Evolutionary conservation across 306 rosid genomes (phyloP), one percentile per base, ranked within the genome.

Genomic region (Hippophae rhamnoides): DNA sequence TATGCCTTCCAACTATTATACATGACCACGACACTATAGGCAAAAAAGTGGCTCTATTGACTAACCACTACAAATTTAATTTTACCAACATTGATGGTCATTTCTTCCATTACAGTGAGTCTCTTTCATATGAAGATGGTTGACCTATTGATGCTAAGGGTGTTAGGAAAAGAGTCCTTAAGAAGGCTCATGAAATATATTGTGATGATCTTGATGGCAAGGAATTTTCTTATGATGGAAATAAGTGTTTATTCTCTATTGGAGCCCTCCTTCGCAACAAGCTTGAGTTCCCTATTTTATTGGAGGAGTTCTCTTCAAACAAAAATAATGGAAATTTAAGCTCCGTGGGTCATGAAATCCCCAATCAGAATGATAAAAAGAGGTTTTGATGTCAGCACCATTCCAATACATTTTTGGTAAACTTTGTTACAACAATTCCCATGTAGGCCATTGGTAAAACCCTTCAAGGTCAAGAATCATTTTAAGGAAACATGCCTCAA

Each of bases 171-270:
- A 85, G 73, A 38, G 82, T 92, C 5, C 61, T 92, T 0, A 96
- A 86, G 44, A 80, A 73, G 65, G 86, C 88, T 23, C 87, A 88
- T 54, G 88, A 86, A 43, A 92, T 96, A 0, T 92, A 92, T 59
- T 63, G 56, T n/a, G 63, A 81, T 6, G 93, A 85, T 64, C 55
- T 92, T 48, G 81, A 78, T 23, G 96, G 92, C 14, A 92, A 88
- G 68, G 77, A 83, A 51, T 84, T 92, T 40, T 96, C 99, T 1
- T 92, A 92, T 50, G 99, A 92, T 41, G 99, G 99, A 0, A 96
- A 88, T 7, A 88, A 92, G 56, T 88, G 95, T 42, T 23, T 92
- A 64, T 92, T 92, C 56, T 88, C 99, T 2, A 68, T 92, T 11
- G 96, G 99, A 6, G 68, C 96, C 6, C 88, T 92, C 44, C 90